Percentiles rank a stretch among this genome's conserved stretches.
phyloP scores from a whole-genome alignment of 2,329 filamentous ascomycete species.

The Emydomyces testavorans region DNA sequence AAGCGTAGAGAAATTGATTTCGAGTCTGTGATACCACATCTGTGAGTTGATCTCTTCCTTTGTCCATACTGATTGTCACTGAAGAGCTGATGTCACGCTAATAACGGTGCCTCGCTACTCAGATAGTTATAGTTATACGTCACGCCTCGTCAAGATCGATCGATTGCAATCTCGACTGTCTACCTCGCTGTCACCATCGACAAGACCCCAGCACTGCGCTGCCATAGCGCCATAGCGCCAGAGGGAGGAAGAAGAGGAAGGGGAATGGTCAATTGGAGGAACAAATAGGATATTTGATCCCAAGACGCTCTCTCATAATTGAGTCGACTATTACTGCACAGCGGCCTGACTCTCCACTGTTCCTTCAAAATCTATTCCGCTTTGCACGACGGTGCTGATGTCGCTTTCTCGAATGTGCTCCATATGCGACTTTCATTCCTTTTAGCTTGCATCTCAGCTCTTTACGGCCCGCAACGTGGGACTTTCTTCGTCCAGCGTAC shows the following conservation, averaged over 20 bases:
- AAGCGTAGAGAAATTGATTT: not conserved
- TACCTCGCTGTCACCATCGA: not conserved
- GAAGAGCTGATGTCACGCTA: too few relatives aligned
- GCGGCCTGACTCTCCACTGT: constrained; percentile 12
- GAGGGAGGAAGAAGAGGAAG: not conserved
- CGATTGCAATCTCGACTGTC: constrained; percentile 4
- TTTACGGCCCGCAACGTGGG: not conserved
- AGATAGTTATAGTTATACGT: too few relatives aligned
- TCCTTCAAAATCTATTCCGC: not conserved
- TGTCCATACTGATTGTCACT: not conserved
- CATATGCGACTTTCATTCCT: not conserved
- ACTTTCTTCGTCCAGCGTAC: too few relatives aligned
- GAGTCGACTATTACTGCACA: constrained; percentile 2
- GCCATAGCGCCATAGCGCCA: constrained; percentile 1
- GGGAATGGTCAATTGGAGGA: too few relatives aligned
- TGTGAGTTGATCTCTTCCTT: not conserved
- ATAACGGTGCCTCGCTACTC: too few relatives aligned
- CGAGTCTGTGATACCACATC: constrained; percentile 7
- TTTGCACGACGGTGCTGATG: not conserved
- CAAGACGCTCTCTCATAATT: not conserved
- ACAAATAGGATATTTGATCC: not conserved
- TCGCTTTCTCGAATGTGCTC: not conserved
- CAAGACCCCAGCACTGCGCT: constrained; percentile 4
- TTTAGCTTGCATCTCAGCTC: not conserved
- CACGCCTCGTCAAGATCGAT: not conserved